phyloP scores from a whole-genome alignment of 148 eudicot genomes.

The Amaranthus palmeri region DNA sequence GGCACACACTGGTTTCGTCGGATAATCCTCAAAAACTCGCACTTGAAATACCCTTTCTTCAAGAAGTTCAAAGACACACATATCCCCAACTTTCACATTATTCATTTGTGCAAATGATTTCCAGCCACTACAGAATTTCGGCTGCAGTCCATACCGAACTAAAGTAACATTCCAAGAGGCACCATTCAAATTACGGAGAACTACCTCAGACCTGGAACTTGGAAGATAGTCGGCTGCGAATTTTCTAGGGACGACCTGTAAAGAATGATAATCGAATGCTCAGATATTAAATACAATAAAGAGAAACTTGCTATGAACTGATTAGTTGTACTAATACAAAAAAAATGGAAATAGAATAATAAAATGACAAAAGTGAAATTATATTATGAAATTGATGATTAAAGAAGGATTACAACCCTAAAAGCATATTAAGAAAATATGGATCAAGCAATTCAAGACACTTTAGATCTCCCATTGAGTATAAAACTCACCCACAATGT shows the following conservation, averaged over 20 bases:
- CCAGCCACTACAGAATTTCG: constrained; percentile 76
- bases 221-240: constrained; percentile 70
- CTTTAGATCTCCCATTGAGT: no score
- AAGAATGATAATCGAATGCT: constrained; percentile 2
- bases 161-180: constrained; percentile 64
- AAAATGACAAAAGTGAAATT: no score
- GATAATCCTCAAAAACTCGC: constrained; percentile 47
- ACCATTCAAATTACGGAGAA: constrained; percentile 62
- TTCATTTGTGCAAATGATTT: constrained; percentile 66
- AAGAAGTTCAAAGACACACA: constrained; percentile 80
- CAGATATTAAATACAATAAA: background rate
- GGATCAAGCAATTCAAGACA: no score
- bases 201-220: constrained; percentile 47
- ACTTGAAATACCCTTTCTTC: constrained; percentile 61
- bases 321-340: no score
- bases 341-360: no score
- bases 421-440: no score
- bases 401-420: no score
- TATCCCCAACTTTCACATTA: constrained; percentile 55
- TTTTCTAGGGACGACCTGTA: constrained; percentile 65
- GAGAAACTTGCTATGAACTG: background rate
- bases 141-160: constrained; percentile 39
- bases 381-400: no score
- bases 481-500: no score
- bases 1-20: constrained; percentile 23